Evolutionary conservation across 352 stramenopile genomes (phyloP).

Genomic region (Phytopythium montanum): DNA sequence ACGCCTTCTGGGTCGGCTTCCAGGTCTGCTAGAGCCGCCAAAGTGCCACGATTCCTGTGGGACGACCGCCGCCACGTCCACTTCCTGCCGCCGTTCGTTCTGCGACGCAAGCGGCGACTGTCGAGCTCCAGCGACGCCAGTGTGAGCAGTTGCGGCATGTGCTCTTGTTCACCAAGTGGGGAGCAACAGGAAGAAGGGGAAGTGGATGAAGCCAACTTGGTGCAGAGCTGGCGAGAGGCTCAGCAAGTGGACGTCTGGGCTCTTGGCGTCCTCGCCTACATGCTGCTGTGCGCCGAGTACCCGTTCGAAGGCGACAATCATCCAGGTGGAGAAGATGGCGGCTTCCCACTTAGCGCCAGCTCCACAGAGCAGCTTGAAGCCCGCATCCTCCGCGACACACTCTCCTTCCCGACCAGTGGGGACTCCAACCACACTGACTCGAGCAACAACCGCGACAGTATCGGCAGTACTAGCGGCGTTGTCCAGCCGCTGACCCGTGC

Average conservation of each 20-base stretch:
- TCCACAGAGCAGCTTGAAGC: constrained; percentile 14
- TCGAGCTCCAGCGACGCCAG: not conserved
- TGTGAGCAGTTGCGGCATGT: not conserved
- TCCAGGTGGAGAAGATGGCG: constrained; percentile 13
- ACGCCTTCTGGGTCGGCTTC: constrained; percentile 1
- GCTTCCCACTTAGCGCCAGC: constrained; percentile 7
- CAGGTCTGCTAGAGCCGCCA: not conserved
- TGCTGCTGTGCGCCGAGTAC: constrained; percentile 58
- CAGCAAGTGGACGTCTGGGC: constrained; percentile 72
- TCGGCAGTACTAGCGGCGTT: constrained; percentile 9
- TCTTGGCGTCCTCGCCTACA: constrained; percentile 68
- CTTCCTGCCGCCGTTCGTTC: constrained; percentile 64
- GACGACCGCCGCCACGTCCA: constrained; percentile 48
- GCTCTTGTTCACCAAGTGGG: too few relatives aligned
- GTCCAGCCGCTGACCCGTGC: constrained; percentile 47
- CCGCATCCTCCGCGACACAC: constrained; percentile 20
- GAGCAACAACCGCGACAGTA: constrained; percentile 4
- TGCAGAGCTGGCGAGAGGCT: constrained; percentile 50
- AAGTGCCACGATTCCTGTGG: constrained; percentile 36
- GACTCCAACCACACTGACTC: not conserved
- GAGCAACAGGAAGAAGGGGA: constrained; percentile 5
- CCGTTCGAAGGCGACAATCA: constrained; percentile 36
- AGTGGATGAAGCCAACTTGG: constrained; percentile 16
- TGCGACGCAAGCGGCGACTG: constrained; percentile 18
- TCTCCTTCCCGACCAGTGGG: constrained; percentile 21